A percentile compares a stretch with the other conserved stretches of the same genome.
phyloP scores from a whole-genome alignment of 192 early-diverging fungal species.

The Coemansia sp. region DNA sequence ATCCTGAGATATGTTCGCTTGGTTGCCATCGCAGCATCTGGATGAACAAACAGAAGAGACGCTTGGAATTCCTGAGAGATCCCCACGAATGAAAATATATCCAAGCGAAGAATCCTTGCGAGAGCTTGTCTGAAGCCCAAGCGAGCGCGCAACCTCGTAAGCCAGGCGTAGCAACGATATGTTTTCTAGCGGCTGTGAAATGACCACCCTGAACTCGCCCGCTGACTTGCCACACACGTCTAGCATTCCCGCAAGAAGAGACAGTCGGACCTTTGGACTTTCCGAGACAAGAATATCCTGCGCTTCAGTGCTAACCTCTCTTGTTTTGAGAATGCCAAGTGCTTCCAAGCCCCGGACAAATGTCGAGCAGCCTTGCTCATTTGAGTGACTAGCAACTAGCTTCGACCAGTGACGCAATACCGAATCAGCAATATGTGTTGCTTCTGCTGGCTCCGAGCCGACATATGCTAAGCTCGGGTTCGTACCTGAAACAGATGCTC shows the following conservation, averaged over 20 bases:
- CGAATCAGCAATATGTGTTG: slow-evolving; percentile 18
- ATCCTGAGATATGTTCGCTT: not conserved
- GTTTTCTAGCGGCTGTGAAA: slow-evolving; percentile 26
- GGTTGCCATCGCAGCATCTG: not conserved
- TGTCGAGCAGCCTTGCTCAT: not conserved
- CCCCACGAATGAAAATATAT: slow-evolving; percentile 29
- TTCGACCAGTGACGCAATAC: slow-evolving; percentile 31
- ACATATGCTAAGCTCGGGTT: not conserved
- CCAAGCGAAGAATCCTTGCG: slow-evolving; percentile 29
- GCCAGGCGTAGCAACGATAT: slow-evolving; percentile 36
- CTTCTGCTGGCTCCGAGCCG: not conserved
- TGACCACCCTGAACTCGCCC: slow-evolving; percentile 20
- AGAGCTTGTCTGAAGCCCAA: slow-evolving; percentile 37
- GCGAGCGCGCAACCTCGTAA: slow-evolving; percentile 45
- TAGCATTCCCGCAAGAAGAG: slow-evolving; percentile 43
- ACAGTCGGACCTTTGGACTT: slow-evolving; percentile 12
- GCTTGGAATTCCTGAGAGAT: slow-evolving; percentile 22
- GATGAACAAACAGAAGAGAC: slow-evolving; percentile 20
- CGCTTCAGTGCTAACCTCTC: slow-evolving; percentile 11
- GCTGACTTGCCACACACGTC: slow-evolving; percentile 34
- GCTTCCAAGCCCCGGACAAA: slow-evolving; percentile 10
- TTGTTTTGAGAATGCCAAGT: slow-evolving; percentile 10
- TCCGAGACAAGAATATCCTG: slow-evolving; percentile 34
- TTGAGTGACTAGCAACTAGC: not conserved
- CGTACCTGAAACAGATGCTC: too few relatives aligned